phyloP scores from a whole-genome alignment of 768 basidiomycete genomes.

The Boletus rex-veris region DNA sequence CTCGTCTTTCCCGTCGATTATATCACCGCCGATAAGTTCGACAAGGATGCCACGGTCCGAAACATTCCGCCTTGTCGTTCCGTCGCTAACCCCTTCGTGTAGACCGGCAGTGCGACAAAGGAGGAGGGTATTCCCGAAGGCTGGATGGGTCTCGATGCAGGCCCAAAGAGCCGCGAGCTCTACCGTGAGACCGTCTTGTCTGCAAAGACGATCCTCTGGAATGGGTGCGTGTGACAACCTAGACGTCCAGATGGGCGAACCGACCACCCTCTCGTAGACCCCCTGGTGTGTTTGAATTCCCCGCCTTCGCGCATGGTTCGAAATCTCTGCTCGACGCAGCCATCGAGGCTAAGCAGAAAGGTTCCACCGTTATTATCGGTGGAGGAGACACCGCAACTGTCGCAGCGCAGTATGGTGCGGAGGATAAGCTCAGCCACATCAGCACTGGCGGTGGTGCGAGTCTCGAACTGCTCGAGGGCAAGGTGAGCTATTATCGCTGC shows the following conservation, averaged over 20 bases:
- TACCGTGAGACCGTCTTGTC: conserved; percentile 79
- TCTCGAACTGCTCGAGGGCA: conserved; percentile 95
- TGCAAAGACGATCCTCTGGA: conserved; percentile 97
- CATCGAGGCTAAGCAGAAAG: conserved; percentile 81
- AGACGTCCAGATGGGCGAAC: neutral
- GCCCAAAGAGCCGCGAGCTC: conserved; percentile 75
- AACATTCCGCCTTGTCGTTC: neutral
- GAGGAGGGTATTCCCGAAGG: conserved; percentile 84
- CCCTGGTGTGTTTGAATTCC: conserved; percentile 97
- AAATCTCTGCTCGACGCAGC: conserved; percentile 78
- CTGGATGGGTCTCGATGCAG: conserved; percentile 95
- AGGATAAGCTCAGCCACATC: conserved; percentile 92
- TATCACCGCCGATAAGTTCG: conserved; percentile 92
- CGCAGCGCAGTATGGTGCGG: conserved; percentile 79
- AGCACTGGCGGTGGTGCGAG: conserved; percentile 94
- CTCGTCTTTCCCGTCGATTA: conserved; percentile 95
- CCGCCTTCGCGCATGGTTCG: conserved; percentile 84
- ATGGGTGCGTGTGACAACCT: conserved; percentile 54
- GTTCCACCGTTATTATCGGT: conserved; percentile 91
- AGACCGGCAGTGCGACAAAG: conserved; percentile 79
- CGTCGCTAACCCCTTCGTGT: conserved; percentile 6
- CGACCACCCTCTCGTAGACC: conserved; percentile 52
- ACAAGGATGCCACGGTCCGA: conserved; percentile 80
- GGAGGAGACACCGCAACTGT: conserved; percentile 97
- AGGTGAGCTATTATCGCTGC: conserved; percentile 49